Evolutionary conservation across 768 basidiomycete genomes (phyloP).

Genomic region (Lactarius indigo): DNA sequence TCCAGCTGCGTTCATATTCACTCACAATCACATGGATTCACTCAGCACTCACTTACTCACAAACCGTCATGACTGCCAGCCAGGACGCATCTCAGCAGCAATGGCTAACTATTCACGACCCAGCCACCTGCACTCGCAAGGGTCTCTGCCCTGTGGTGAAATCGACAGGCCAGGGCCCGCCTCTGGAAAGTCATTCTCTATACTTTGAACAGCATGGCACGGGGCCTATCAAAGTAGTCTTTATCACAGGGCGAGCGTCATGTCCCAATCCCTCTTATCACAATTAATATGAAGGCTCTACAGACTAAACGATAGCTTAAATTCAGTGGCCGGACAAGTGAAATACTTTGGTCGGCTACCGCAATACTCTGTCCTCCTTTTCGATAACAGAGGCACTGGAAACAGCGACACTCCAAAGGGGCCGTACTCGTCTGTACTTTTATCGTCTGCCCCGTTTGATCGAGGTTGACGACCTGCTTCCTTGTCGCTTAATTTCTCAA

Average conservation of each 20-base stretch:
- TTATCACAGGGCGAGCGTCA: constrained; percentile 65
- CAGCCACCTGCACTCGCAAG: constrained; percentile 57
- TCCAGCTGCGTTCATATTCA: too few relatives aligned
- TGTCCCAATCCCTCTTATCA: neutral
- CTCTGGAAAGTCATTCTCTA: constrained; percentile 64
- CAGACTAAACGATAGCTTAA: constrained; percentile 61
- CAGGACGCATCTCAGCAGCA: constrained; percentile 16
- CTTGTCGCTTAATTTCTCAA: neutral
- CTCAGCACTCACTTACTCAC: neutral
- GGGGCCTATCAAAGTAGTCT: constrained; percentile 60
- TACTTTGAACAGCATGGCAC: constrained; percentile 74
- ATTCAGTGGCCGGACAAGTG: constrained; percentile 65
- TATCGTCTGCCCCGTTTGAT: constrained; percentile 11
- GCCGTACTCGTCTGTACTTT: constrained; percentile 64
- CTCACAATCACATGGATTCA: neutral
- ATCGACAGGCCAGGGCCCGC: constrained; percentile 40
- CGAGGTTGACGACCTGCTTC: neutral
- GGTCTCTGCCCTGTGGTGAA: constrained; percentile 74
- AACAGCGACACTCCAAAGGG: constrained; percentile 68
- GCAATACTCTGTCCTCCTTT: constrained; percentile 63
- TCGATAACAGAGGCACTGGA: constrained; percentile 85
- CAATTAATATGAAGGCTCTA: neutral
- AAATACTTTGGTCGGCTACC: constrained; percentile 51
- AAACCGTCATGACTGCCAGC: neutral
- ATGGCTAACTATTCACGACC: constrained; percentile 50